A percentile compares a stretch with the other conserved stretches of the same genome.
phyloP scores from a whole-genome alignment of 495 filamentous ascomycete genomes.

The Tricharina praecox region DNA sequence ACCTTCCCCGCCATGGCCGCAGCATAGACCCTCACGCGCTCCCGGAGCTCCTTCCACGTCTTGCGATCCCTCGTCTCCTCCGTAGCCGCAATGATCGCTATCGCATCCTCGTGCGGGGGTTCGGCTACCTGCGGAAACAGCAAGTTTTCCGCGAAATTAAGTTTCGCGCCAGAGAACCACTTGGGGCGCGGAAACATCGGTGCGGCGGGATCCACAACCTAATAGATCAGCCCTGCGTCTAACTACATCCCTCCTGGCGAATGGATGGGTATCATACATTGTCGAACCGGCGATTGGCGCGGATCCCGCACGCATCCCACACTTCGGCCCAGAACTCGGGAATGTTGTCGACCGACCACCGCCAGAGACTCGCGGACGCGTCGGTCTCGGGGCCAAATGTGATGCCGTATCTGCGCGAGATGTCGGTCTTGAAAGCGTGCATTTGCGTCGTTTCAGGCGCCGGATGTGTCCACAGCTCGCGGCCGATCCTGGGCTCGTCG shows the following conservation, averaged over 20 bases:
- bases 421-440: constrained; percentile 47
- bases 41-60: constrained; percentile 66
- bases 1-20: constrained; percentile 51
- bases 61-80: constrained; percentile 55
- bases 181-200: constrained; percentile 69
- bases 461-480: constrained; percentile 55
- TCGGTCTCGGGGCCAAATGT: constrained; percentile 33
- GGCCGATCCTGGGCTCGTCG: too few species aligned
- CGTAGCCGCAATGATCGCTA: constrained; percentile 59
- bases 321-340: constrained; percentile 69
- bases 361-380: constrained; percentile 50
- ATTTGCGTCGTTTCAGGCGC: constrained; percentile 49
- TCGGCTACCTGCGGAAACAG: constrained; percentile 51
- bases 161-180: constrained; percentile 60
- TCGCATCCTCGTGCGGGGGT: constrained; percentile 38
- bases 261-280: too few species aligned
- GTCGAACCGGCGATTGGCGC: constrained; percentile 35
- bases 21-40: constrained; percentile 56
- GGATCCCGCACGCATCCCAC: constrained; percentile 65
- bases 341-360: constrained; percentile 68
- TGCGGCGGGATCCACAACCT: constrained; percentile 52
- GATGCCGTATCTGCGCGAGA: constrained; percentile 50
- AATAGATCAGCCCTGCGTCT: not conserved
- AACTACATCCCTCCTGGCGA: not conserved
- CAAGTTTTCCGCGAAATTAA: constrained; percentile 90